Percentiles rank a stretch among this genome's conserved stretches.
Evolutionary conservation across 2,329 filamentous ascomycete species (phyloP).

Genomic region (Ceratocystis variospora): DNA sequence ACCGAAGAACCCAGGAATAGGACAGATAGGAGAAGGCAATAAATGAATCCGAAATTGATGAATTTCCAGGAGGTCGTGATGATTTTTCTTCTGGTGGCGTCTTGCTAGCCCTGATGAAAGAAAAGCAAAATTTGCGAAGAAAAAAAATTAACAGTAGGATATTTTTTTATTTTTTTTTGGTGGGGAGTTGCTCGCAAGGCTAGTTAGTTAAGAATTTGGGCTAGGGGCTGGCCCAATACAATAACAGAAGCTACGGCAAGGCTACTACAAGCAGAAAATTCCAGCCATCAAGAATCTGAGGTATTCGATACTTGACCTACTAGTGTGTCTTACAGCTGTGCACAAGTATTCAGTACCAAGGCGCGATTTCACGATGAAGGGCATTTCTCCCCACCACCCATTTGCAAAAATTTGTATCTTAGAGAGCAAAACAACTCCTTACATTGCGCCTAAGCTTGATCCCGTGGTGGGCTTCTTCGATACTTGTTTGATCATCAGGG

Average conservation of each 20-base stretch:
- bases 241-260: not conserved
- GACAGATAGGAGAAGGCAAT: not conserved
- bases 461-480: no score
- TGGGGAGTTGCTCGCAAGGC: not conserved
- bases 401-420: no score
- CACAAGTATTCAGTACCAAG: no score
- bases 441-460: no score
- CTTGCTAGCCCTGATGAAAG: not conserved
- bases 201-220: not conserved
- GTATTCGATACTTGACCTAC: not conserved
- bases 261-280: not conserved
- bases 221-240: not conserved
- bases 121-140: not conserved
- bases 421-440: no score
- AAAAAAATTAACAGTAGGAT: not conserved
- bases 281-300: not conserved
- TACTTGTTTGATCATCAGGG: slow-evolving; percentile 1
- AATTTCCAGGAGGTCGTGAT: not conserved
- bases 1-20: not conserved
- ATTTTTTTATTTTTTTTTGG: not conserved
- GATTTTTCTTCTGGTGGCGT: not conserved
- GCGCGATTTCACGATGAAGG: no score
- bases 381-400: no score
- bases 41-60: not conserved
- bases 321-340: no score